Evolutionary conservation across 768 basidiomycete genomes (phyloP), one percentile per base, ranked within the genome.

Genomic region (Termitomyces sp.): DNA sequence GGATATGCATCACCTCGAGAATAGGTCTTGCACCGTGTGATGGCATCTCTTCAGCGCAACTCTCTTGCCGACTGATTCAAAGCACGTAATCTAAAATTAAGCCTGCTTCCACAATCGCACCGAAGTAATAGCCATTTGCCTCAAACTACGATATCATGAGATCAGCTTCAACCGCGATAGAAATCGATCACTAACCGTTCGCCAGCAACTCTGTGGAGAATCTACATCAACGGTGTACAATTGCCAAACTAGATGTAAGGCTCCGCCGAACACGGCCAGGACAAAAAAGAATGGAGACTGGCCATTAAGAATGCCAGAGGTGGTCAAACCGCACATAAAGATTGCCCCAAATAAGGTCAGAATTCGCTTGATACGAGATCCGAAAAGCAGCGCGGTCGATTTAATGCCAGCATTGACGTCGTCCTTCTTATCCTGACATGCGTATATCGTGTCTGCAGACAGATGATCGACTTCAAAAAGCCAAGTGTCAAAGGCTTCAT

Each of bases 381-480:
- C 82, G 66, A 86, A 86, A n/a, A 85, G 75, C 14, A 86, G 69
- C 0, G 85, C 84, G 46, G 83, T 86, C 1, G 84, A 85, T 67
- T 84, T 83, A 50, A 87, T 81, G 37, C 82, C 82, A 16, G 78
- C 84, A 44, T 75, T 69, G 24, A 80, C 68, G 62, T 87, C 85
- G 71, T 86, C 86, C 30, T 70, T 67, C 59, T 81, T 82, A 66
- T 86, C 85, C 57, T 72, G 74, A 65, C 83, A 83, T 5, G 83
- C 85, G 64, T 87, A 87, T 59, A 85, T 83, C 1, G 84, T 83
- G 66, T 87, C 72, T 63, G 20, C 16, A 22, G 10, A 16, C 42
- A 20, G 22, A 33, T 9, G 24, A 14, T 44, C 30, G 20, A 26
- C 13, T 33, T 50, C 24, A 22, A 20, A 30, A 5, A 24, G n/a